Conservation (phyloP, 495 filamentous ascomycete species). For the Trichoderma virens region DNA sequence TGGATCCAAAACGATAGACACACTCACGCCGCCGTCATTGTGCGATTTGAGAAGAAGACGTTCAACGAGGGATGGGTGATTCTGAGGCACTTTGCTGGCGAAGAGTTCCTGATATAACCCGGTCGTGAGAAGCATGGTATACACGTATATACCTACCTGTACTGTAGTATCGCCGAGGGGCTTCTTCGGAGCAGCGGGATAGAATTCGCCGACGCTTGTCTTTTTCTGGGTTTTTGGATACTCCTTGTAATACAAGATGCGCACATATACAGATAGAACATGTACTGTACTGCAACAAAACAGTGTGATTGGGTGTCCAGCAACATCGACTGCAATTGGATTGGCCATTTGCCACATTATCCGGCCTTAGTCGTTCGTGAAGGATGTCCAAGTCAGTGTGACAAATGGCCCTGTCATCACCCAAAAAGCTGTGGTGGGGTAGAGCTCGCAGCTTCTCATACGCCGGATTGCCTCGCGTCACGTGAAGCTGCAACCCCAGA, state of each 20-base stretch:
- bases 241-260: too few relatives aligned
- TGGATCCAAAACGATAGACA: conserved; percentile 76
- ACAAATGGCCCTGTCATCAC: not conserved
- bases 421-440: not conserved
- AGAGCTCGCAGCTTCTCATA: not conserved
- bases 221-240: too few relatives aligned
- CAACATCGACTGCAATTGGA: not conserved
- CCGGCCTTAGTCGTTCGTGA: not conserved
- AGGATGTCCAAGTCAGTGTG: not conserved
- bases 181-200: not conserved
- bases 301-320: not conserved
- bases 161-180: not conserved
- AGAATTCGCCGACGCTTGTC: not conserved
- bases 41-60: conserved; percentile 51
- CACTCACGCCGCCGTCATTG: conserved; percentile 85
- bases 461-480: too few relatives aligned
- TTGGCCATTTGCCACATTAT: not conserved
- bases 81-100: conserved; percentile 70
- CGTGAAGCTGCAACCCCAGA: conserved; percentile 2
- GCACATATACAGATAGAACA: too few relatives aligned
- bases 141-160: too few relatives aligned
- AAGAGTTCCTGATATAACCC: conserved; percentile 60
- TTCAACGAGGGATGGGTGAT: conserved; percentile 75
- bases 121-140: not conserved
- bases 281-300: not conserved